These are phyloP conservation scores for Berkeleyomyces rouxiae DNA, from an alignment of 2,329 filamentous ascomycete genomes.

Conservation along the genomic window DNA sequence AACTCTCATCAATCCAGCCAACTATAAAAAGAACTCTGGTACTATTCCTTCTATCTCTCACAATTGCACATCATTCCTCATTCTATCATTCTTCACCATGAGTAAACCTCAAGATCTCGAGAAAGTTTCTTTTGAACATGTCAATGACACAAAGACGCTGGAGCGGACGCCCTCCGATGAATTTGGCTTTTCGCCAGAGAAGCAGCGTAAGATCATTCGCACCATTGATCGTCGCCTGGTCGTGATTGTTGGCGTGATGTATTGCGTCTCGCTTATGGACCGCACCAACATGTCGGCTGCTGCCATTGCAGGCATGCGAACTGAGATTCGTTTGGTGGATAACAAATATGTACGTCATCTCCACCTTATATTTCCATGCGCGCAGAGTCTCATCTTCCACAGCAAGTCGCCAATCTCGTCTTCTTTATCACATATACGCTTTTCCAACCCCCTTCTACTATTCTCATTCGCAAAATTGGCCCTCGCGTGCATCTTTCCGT, in stretches of 20 bases:
- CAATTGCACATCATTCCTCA: too few relatives aligned
- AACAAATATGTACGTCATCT: constrained; percentile 27
- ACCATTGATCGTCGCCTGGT: constrained; percentile 52
- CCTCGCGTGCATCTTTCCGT: constrained; percentile 37
- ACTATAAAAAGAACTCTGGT: too few relatives aligned
- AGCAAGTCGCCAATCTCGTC: constrained; percentile 44
- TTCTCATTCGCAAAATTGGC: constrained; percentile 50
- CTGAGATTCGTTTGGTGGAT: constrained; percentile 30
- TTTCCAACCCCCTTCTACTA: constrained; percentile 55
- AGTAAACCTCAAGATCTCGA: constrained; percentile 12
- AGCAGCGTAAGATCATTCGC: constrained; percentile 51
- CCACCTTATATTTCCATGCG: background rate
- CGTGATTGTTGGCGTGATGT: constrained; percentile 45
- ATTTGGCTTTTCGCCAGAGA: constrained; percentile 36
- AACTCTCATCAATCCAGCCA: too few relatives aligned
- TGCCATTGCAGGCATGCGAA: constrained; percentile 48
- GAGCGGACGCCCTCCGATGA: constrained; percentile 16
- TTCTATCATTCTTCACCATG: background rate
- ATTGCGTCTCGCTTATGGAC: constrained; percentile 65
- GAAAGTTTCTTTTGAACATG: constrained; percentile 14
- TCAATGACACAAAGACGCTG: background rate
- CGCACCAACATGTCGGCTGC: constrained; percentile 60
- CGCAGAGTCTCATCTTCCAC: background rate
- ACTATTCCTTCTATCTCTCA: too few relatives aligned
- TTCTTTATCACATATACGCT: constrained; percentile 61